Evolutionary conservation across 2,329 filamentous ascomycete species (phyloP).

Genomic region (Alternaria arborescens): DNA sequence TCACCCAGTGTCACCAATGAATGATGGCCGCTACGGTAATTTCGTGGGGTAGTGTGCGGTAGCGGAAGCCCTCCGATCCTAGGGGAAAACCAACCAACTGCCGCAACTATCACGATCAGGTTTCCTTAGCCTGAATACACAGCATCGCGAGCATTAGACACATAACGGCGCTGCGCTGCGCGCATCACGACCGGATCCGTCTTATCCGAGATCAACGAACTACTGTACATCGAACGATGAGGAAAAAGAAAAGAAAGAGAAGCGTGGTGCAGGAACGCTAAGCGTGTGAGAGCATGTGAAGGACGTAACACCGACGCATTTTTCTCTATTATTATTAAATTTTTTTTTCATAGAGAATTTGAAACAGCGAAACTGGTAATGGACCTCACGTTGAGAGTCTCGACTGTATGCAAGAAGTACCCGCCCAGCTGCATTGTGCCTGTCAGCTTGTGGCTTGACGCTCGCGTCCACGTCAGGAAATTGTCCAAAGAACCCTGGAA

Average conservation of each 20-base stretch:
- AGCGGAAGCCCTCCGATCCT: background rate
- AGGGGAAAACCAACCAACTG: background rate
- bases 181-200: background rate
- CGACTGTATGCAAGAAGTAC: constrained; percentile 5
- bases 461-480: background rate
- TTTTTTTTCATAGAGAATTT: background rate
- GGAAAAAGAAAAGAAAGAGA: background rate
- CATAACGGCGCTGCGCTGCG: constrained; percentile 3
- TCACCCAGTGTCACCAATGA: background rate
- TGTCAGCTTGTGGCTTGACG: constrained; percentile 2
- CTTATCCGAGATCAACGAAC: background rate
- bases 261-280: background rate
- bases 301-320: background rate
- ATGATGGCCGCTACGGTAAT: constrained; percentile 5
- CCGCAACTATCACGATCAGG: constrained; percentile 1
- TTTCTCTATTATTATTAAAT: background rate
- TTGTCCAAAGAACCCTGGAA: background rate
- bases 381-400: background rate
- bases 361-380: background rate
- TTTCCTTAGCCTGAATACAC: constrained; percentile 1
- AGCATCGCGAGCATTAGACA: constrained; percentile 6
- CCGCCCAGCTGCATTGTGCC: constrained; percentile 3
- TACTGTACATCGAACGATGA: background rate
- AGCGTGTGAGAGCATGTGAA: background rate
- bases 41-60: constrained; percentile 1